These are phyloP conservation scores for Hemileccinum impolitum DNA, from an alignment of 768 basidiomycete genomes.

Conservation along the genomic window DNA sequence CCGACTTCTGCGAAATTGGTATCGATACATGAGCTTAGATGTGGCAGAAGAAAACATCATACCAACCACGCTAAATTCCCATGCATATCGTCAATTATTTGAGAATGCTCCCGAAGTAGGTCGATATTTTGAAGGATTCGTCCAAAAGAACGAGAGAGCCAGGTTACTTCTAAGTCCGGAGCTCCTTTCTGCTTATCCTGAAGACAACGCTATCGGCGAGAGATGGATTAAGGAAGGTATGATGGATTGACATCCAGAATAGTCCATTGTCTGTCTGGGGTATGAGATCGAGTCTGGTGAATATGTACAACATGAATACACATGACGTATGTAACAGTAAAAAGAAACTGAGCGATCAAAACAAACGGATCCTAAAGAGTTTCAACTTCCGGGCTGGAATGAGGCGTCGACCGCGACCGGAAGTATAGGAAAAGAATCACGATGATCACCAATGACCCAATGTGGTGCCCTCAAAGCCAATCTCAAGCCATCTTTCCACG, in stretches of 20 bases:
- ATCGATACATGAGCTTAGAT: slow-evolving; percentile 19
- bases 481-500: slow-evolving; percentile 56
- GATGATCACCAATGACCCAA: slow-evolving; percentile 72
- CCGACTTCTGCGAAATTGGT: neutral
- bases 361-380: neutral
- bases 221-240: slow-evolving; percentile 32
- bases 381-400: too few species aligned
- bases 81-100: slow-evolving; percentile 23
- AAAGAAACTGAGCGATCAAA: neutral
- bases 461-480: slow-evolving; percentile 50
- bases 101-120: slow-evolving; percentile 24
- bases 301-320: slow-evolving; percentile 5
- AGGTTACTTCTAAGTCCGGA: slow-evolving; percentile 44
- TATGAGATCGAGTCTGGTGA: neutral
- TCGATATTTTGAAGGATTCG: slow-evolving; percentile 38
- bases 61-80: slow-evolving; percentile 18
- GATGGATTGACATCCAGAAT: slow-evolving; percentile 1
- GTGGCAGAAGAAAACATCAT: slow-evolving; percentile 37
- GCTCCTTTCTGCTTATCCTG: slow-evolving; percentile 40
- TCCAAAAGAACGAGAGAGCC: slow-evolving; percentile 26
- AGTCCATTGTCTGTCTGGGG: neutral
- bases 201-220: slow-evolving; percentile 40
- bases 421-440: neutral
- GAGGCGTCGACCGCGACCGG: neutral
- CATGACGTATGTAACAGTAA: neutral